Evolutionary conservation across 352 stramenopile genomes (phyloP).

Genomic region (Phytophthora idaei): DNA sequence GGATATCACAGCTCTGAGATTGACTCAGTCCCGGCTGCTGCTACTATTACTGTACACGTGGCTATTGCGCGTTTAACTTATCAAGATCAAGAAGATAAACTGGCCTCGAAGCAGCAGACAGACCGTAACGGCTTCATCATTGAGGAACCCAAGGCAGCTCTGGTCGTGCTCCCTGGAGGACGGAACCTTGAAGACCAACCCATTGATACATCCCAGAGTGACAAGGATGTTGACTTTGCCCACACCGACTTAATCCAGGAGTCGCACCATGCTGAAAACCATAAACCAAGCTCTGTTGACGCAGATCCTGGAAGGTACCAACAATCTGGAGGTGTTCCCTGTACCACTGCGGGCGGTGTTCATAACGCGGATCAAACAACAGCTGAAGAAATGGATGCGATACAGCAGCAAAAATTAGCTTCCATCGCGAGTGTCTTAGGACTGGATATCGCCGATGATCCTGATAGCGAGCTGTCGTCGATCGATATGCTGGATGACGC

Average conservation of each 20-base stretch:
- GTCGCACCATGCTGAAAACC: neutral
- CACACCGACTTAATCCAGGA: neutral
- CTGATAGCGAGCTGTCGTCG: slow-evolving; percentile 39
- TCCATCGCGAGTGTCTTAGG: slow-evolving; percentile 28
- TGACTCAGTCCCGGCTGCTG: neutral
- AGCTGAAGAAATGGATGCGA: slow-evolving; percentile 22
- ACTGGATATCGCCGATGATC: slow-evolving; percentile 25
- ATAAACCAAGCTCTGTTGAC: neutral
- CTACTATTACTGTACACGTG: neutral
- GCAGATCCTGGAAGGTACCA: neutral
- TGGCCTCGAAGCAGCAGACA: neutral
- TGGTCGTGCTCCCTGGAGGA: neutral
- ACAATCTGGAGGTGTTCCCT: neutral
- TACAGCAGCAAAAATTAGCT: slow-evolving; percentile 31
- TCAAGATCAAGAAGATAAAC: slow-evolving; percentile 1
- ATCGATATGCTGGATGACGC: slow-evolving; percentile 41
- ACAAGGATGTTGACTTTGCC: neutral
- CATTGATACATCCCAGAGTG: neutral
- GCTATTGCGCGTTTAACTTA: neutral
- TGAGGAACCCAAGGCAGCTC: neutral
- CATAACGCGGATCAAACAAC: neutral
- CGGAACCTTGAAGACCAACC: neutral
- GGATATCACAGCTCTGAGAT: neutral
- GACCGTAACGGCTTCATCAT: no score
- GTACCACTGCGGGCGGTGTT: neutral